These are phyloP conservation scores for Sphenostylis stenocarpa DNA, from an alignment of 306 rosid genomes.

Conservation along the genomic window DNA sequence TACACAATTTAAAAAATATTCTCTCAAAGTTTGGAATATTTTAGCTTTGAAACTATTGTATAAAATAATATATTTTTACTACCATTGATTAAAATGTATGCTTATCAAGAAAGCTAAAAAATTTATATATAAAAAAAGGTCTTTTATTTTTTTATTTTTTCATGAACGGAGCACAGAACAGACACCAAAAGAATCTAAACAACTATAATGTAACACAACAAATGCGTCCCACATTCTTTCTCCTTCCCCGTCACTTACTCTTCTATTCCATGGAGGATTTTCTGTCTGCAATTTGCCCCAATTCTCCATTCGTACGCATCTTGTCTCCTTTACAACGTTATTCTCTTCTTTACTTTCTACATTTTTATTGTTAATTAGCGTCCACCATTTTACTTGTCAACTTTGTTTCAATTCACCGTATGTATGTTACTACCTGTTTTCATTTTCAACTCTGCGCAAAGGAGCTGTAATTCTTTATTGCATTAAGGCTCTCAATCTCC, in stretches of 20 bases:
- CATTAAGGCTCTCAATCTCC: not conserved
- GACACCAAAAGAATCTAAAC: not conserved
- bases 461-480: not conserved
- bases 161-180: not conserved
- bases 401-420: not conserved
- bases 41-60: not conserved
- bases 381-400: not conserved
- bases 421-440: not conserved
- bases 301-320: slow-evolving; percentile 56
- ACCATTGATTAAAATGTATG: too few relatives aligned
- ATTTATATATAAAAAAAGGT: too few relatives aligned
- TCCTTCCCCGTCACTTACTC: not conserved
- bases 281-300: slow-evolving; percentile 57
- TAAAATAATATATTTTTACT: not conserved
- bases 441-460: not conserved
- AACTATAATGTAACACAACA: too few relatives aligned
- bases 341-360: not conserved
- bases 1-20: not conserved
- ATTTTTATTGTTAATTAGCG: not conserved
- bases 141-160: not conserved
- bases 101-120: too few relatives aligned
- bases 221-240: not conserved
- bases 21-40: not conserved
- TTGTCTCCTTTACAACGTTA: not conserved
- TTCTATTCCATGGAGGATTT: slow-evolving; percentile 46